A percentile compares a stretch with the other conserved stretches of the same genome.
These are phyloP conservation scores for Alnus rubra DNA, from an alignment of 306 rosid species.

Conservation along the genomic window DNA sequence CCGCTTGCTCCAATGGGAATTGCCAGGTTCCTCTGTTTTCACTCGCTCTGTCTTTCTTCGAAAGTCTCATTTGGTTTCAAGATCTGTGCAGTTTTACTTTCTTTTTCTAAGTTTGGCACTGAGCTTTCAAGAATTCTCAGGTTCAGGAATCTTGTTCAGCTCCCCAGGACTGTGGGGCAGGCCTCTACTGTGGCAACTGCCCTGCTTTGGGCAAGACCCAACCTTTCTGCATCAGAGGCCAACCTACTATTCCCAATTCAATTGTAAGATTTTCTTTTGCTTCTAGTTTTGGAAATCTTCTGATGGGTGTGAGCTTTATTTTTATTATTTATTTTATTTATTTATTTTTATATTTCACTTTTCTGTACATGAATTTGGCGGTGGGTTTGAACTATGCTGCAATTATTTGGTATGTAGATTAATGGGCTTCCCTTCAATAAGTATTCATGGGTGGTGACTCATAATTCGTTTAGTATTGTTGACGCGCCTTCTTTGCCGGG, in stretches of 20 bases:
- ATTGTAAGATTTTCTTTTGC: conserved; percentile 40
- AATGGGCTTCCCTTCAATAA: conserved; percentile 83
- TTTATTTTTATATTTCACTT: neutral
- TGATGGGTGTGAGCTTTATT: neutral
- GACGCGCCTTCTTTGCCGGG: conserved; percentile 75
- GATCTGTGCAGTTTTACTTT: conserved; percentile 31
- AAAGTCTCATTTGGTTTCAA: neutral
- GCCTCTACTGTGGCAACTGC: conserved; percentile 88
- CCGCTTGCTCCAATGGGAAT: conserved; percentile 67
- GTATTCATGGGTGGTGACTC: conserved; percentile 91
- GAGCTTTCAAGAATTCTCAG: conserved; percentile 39
- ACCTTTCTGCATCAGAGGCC: conserved; percentile 82
- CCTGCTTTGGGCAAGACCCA: conserved; percentile 65
- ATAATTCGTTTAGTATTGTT: conserved; percentile 87
- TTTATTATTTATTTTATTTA: neutral
- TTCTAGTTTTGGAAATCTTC: neutral
- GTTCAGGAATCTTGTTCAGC: conserved; percentile 75
- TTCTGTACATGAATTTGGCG: neutral
- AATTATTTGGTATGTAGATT: conserved; percentile 45
- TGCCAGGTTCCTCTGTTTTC: conserved; percentile 61
- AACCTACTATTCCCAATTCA: conserved; percentile 61
- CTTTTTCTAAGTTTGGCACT: conserved; percentile 26
- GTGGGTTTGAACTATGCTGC: neutral
- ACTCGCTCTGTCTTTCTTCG: neutral
- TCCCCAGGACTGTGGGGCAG: conserved; percentile 66